These are phyloP conservation scores for Phyllosticta citribraziliensis DNA, from an alignment of 2,329 filamentous ascomycete species.

Conservation along the genomic window DNA sequence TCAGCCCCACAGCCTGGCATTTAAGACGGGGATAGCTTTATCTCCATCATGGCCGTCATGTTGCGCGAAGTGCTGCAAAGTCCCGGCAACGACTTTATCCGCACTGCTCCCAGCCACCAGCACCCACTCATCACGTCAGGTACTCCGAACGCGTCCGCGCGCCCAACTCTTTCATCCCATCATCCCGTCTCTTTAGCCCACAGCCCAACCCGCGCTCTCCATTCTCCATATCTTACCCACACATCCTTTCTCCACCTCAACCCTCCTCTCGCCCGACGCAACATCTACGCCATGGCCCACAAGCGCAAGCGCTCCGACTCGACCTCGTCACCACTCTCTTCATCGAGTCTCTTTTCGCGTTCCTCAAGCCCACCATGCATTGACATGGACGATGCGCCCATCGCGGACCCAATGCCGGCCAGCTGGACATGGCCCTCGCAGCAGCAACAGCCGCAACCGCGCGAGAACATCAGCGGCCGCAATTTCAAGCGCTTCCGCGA, in stretches of 20 bases:
- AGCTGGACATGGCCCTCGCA: background rate
- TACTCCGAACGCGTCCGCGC: conserved; percentile 7
- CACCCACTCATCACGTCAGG: conserved; percentile 4
- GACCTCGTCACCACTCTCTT: conserved; percentile 35
- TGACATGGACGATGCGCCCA: conserved; percentile 19
- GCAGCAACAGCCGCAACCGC: background rate
- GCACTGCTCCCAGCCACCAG: background rate
- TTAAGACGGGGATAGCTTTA: background rate
- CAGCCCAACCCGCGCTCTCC: background rate
- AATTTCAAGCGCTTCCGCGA: conserved; percentile 51
- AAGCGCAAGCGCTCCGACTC: conserved; percentile 47
- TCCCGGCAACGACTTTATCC: background rate
- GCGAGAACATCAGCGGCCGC: conserved; percentile 32
- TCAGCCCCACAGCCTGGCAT: background rate
- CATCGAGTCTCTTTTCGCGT: conserved; percentile 23
- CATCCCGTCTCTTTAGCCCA: background rate
- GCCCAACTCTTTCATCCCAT: conserved; percentile 3
- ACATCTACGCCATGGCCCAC: conserved; percentile 37
- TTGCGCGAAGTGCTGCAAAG: background rate
- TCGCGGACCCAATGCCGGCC: conserved; percentile 6
- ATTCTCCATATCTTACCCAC: background rate
- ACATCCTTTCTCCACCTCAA: background rate
- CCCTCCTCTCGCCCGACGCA: background rate
- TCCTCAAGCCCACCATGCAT: conserved; percentile 12
- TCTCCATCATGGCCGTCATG: background rate